phyloP scores from a whole-genome alignment of 2,329 filamentous ascomycete species.

The Epichloe amarillans region DNA sequence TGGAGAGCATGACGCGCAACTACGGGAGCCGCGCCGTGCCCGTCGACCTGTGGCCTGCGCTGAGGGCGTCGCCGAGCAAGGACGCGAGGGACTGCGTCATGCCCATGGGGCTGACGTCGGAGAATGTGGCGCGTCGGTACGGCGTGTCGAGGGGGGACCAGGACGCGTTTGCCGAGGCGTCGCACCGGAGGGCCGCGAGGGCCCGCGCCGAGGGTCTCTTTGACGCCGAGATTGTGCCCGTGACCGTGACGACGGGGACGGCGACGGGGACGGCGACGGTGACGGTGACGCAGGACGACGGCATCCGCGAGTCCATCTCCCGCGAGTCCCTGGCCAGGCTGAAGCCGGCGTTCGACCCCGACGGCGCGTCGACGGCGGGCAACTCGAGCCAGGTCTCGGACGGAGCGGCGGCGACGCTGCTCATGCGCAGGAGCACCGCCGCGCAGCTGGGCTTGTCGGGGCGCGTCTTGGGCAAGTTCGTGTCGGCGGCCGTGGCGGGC shows the following conservation, averaged over 20 bases:
- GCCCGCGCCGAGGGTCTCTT: conserved; percentile 61
- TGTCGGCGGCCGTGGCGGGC: conserved; percentile 60
- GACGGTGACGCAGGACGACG: conserved; percentile 67
- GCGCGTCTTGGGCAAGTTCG: conserved; percentile 71
- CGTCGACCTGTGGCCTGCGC: conserved; percentile 61
- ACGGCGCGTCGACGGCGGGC: conserved; percentile 70
- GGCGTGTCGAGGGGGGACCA: conserved; percentile 62
- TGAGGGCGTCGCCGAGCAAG: conserved; percentile 49
- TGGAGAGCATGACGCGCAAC: conserved; percentile 94
- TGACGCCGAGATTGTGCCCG: conserved; percentile 65
- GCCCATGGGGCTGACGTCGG: conserved; percentile 83
- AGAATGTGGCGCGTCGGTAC: conserved; percentile 76
- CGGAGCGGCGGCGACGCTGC: conserved; percentile 68
- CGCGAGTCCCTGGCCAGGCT: conserved; percentile 61
- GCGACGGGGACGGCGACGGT: conserved; percentile 34
- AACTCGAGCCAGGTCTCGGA: conserved; percentile 81
- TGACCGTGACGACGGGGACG: conserved; percentile 32
- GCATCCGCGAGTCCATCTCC: conserved; percentile 56
- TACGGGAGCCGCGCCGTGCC: conserved; percentile 80
- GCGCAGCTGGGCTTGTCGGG: conserved; percentile 54
- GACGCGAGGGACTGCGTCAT: conserved; percentile 80
- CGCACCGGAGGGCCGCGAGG: conserved; percentile 57
- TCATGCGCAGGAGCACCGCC: conserved; percentile 77
- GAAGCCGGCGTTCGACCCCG: conserved; percentile 70
- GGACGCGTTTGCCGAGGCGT: conserved; percentile 66